A percentile compares a stretch with the other conserved stretches of the same genome.
Conservation (phyloP, 495 filamentous ascomycete genomes). For the Cetradonia linearis region DNA sequence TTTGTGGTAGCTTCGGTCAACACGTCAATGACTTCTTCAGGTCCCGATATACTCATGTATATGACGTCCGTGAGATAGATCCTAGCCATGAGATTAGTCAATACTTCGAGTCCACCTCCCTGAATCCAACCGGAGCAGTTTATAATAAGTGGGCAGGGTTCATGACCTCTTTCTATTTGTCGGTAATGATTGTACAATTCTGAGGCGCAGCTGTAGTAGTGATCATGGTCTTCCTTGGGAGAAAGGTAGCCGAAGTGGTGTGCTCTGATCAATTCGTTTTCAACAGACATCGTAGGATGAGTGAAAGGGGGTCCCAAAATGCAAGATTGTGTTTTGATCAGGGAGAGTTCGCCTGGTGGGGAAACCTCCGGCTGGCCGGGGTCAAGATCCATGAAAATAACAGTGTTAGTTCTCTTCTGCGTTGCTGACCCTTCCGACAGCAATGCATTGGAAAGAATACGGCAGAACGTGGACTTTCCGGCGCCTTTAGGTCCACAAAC, state of each 20-base stretch:
- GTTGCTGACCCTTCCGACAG: conserved; percentile 41
- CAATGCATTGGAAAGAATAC: conserved; percentile 65
- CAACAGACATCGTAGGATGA: conserved; percentile 43
- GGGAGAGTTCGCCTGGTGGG: conserved; percentile 64
- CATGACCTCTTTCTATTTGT: conserved; percentile 32
- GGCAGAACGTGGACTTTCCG: conserved; percentile 79
- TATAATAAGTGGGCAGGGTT: conserved; percentile 55
- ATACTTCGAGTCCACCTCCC: conserved; percentile 60
- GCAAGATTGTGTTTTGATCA: conserved; percentile 51
- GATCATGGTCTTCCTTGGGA: conserved; percentile 56
- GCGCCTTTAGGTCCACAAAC: conserved; percentile 73
- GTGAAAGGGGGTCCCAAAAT: conserved; percentile 68
- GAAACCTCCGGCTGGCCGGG: conserved; percentile 77
- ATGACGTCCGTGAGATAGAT: conserved; percentile 49
- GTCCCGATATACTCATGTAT: conserved; percentile 66
- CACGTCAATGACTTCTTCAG: conserved; percentile 50
- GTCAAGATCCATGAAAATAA: conserved; percentile 70
- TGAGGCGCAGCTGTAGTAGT: conserved; percentile 57
- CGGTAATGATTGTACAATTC: conserved; percentile 61
- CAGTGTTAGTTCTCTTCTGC: conserved; percentile 27
- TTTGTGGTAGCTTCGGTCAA: conserved; percentile 35
- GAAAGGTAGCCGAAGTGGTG: conserved; percentile 66
- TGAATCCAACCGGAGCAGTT: conserved; percentile 80
- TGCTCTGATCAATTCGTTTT: conserved; percentile 44
- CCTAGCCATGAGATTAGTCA: conserved; percentile 49